phyloP scores from a whole-genome alignment of 768 basidiomycete genomes.

The Phylloporus rhodoxanthus region DNA sequence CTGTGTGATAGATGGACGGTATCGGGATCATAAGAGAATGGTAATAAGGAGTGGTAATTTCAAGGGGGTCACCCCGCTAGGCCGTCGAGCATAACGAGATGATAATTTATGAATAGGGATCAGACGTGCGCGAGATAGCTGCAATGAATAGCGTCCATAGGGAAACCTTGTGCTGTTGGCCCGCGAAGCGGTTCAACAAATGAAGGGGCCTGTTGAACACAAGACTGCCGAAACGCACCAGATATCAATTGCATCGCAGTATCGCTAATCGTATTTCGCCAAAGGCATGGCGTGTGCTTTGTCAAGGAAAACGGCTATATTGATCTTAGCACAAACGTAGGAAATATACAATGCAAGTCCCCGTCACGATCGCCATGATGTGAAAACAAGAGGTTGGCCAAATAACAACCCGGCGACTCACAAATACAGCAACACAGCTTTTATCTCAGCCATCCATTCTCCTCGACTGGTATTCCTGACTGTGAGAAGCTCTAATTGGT shows the following conservation, averaged over 20 bases:
- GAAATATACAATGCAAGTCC: slow-evolving; percentile 2
- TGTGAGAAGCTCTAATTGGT: slow-evolving; percentile 21
- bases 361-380: background rate
- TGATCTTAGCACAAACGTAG: background rate
- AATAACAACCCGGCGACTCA: slow-evolving; percentile 5
- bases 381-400: background rate
- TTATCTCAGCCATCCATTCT: slow-evolving; percentile 26
- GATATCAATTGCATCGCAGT: background rate
- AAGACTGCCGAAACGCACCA: background rate
- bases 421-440: slow-evolving; percentile 14
- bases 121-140: no score
- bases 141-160: background rate
- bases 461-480: slow-evolving; percentile 25
- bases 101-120: background rate
- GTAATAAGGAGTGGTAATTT: background rate
- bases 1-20: no score
- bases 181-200: background rate
- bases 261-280: background rate
- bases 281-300: background rate
- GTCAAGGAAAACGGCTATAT: background rate
- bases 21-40: background rate
- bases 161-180: background rate
- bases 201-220: background rate
- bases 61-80: background rate
- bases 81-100: background rate